Base-by-base conservation (phyloP, 2,329 filamentous ascomycete genomes). In the Sporothrix pallida region DNA sequence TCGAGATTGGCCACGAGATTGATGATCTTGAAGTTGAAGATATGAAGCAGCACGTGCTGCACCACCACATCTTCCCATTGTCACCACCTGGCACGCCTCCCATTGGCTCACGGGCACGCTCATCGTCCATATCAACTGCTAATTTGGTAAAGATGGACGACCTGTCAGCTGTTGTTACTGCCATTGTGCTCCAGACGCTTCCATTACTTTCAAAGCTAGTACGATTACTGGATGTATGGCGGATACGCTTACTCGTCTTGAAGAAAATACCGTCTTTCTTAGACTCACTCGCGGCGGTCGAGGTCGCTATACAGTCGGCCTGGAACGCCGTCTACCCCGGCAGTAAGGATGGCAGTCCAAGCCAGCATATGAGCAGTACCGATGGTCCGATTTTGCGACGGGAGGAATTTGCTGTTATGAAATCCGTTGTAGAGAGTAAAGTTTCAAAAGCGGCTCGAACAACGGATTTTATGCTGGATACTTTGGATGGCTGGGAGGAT, bases 111-210 rank as follows among this genome's bases (percentile, higher is more conserved):
- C 3, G 46, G 0, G n/a, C 60, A 1, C 84, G 81, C 67, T 76
- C 81, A 78, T 82, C 80, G 79, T 84, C 79, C 77, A 83, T 77
- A 4, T 83, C 79, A 80, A 82, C 83, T 44, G 7, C 37, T 0
- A 83, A 85, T 58, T 93, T 93, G 81, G 88, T 88, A 75, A 90
- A 88, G 75, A 89, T 98, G 85, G 94, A 96, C 78, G 96, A 98
- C 81, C 90, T 97, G 78, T 95, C 94, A 9, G 93, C 95, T 31
- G 87, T 98, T 65, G 88, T 98, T 73, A 98, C 96, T 0, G 93
- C 95, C 42, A 97, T 95, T 48, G 92, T 97, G 20, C 83, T 99
- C n/a, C 93, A 96, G 79, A 90, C 94, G 3, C 86, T 99, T 23
- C 96, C 96, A 0, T 91, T 92, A 74, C 83, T 98, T 58, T 92